Evolutionary conservation across 306 rosid species (phyloP), one percentile per base, ranked within the genome.

Genomic region (Prunus dulcis): DNA sequence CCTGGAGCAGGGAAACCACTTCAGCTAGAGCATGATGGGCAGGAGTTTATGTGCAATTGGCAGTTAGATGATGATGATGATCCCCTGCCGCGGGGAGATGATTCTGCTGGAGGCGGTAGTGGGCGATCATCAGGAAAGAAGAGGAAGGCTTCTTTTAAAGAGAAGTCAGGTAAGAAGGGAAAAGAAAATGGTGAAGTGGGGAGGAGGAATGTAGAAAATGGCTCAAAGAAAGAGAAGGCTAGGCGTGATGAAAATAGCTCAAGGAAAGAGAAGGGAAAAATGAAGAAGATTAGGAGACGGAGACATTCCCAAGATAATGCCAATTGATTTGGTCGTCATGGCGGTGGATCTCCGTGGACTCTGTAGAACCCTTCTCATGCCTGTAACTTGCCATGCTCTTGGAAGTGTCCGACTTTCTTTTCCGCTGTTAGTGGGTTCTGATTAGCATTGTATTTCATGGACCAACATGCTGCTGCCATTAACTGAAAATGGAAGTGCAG

Each of bases 1-100:
- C 99, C 97, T 4, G 97, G 99, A 76, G 99, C 97, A 22, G 93
- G 97, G 15, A 88, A 92, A 79, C 92, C 91, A 78, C 51, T 92
- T 69, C 84, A 80, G 49, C 78, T 57, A 9, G 84, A 78, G 22
- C 69, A 61, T 46, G 87, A 76, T 32, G 76, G 72, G 20, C 86
- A 74, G n/a, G 96, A 83, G 76, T 86, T 92, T 46, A 63, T 88
- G 55, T 84, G 91, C 82, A 95, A 92, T 78, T 95, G 99, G 99
- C 91, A 82, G 78, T 67, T 91, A 0, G 86, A 87, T 76, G 86
- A 83, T 18, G 97, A 90, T 47, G 97, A 91, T 64, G 97, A 95
- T 34, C 89, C 93, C 8, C 84, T 95, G 45, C 98, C 97, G 0
- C 86, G 52, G 96, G 91, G 90, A 71, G 78, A 56, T 1, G 69